Evolutionary conservation across 768 basidiomycete species (phyloP), one percentile per base, ranked within the genome.

Genomic region (Dioszegia crocea): DNA sequence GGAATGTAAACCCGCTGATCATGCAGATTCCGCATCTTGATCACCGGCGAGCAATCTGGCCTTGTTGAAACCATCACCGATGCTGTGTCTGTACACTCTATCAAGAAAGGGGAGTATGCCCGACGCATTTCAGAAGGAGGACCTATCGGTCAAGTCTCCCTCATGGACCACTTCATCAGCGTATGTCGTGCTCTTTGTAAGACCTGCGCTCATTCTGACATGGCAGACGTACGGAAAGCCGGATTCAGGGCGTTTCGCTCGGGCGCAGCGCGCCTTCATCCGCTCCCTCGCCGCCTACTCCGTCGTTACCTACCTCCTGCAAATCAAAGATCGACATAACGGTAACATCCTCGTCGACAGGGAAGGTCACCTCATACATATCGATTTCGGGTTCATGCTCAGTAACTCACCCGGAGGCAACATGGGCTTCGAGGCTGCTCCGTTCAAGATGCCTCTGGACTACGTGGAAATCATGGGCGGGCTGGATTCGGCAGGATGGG

Each of bases 81-180:
- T 67, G 89, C 94, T 0, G 91, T 98, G 0, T 98, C 96, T 4
- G 91, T 99, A 66, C 96, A 99, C 75, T 98, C 96, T 0, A 96
- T 99, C 77, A 99, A 99, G 82, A 99, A 99, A 78, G 88, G 91
- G 2, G 94, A 96, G 74, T 98, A 98, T 77, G 93, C 94, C 1
- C 84, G 90, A 65, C 82, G 91, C 55, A 78, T 94, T 55, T 84
- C 90, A 3, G 84, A 85, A 66, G 88, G 91, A 30, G 83, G 85
- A 54, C 59, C 66, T 2, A 79, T 94, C 19, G 88, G 88, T 31
- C 86, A 92, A 72, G 94, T 96, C 46, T 89, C 89, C 1, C 75
- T 99, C 52, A 78, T 91, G 63, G 93, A 99, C 73, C 91, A 99
- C 77, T 99, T 96, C 76, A 84, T 84, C 73, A 84, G 85, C 57